Evolutionary conservation across 1,284 basidiomycete species (phyloP), one percentile per base, ranked within the genome.

Genomic region (Apiotrichum akiyoshidainum): DNA sequence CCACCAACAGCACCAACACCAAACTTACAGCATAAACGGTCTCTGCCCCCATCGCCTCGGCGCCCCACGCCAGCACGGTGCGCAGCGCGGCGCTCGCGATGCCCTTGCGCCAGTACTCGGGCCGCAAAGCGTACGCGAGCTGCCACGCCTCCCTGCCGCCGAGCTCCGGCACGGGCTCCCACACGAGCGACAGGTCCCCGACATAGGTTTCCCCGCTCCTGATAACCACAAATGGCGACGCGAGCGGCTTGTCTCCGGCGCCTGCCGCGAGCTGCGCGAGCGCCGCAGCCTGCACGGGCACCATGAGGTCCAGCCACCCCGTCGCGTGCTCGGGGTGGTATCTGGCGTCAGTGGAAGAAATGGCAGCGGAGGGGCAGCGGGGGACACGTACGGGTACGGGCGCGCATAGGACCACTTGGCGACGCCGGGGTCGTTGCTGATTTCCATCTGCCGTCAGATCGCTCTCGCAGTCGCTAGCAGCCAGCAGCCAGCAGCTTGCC

Each of bases 141-240:
- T 41, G 45, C 45, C 45, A 47, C 17, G 5, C 17, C 21, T 14
- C 35, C 11, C 12, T 33, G 26, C 19, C 31, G 31, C 42, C 40
- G 16, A 37, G 8, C 42, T 44, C 50, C 8, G 47, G 47, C 10
- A 48, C 13, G 16, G 26, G 17, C n/a, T 52, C 41, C 17, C 13
- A 16, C 14, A 19, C 11, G 37, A 54, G 45, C 21, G 26, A 11
- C 7, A 40, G 22, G 46, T 54, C 53, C 37, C 53, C 53, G 37
- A 54, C n/a, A 34, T 54, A 54, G 1, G 9, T 39, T 9, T 45
- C 53, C 19, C 19, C 37, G 37, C 34, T 12, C 14, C 53, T 45
- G 37, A 54, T 37, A 1, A 54, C 53, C 17, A 47, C 45, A n/a
- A 54, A 54, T 14, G 53, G 53, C 40, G 40, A 41, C 40, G 14